Evolutionary conservation across 495 filamentous ascomycete genomes (phyloP).

Genomic region (Penicillium paradoxum): DNA sequence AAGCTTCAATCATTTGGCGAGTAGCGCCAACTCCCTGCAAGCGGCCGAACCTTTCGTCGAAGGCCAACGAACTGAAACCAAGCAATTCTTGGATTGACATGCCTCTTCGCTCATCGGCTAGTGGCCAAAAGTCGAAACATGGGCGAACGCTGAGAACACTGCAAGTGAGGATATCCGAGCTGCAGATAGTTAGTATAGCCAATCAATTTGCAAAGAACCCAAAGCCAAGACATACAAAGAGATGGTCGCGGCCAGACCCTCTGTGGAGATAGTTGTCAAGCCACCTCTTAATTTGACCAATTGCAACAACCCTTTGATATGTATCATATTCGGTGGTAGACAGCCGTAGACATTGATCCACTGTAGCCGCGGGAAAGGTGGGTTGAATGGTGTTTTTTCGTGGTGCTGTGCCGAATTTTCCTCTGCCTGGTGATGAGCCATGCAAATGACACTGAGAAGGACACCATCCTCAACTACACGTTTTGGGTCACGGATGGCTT

Average conservation of each 20-base stretch:
- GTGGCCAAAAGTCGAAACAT: conserved; percentile 32
- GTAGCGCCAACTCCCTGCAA: conserved; percentile 31
- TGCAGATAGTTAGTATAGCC: conserved; percentile 12
- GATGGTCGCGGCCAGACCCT: conserved; percentile 29
- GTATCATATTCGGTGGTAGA: conserved; percentile 34
- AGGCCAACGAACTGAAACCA: conserved; percentile 19
- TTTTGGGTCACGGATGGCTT: conserved; percentile 27
- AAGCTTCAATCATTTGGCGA: conserved; percentile 25
- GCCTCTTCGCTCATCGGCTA: conserved; percentile 18
- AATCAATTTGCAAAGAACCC: background rate
- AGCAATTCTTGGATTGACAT: conserved; percentile 25
- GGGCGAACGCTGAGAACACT: conserved; percentile 26
- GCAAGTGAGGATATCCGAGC: conserved; percentile 36
- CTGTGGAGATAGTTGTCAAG: conserved; percentile 26
- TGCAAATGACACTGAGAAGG: conserved; percentile 37
- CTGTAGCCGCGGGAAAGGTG: conserved; percentile 38
- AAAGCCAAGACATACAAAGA: conserved; percentile 29
- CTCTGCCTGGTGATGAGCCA: conserved; percentile 37
- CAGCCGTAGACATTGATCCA: conserved; percentile 42
- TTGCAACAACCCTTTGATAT: conserved; percentile 33
- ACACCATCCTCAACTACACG: conserved; percentile 34
- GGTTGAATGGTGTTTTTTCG: conserved; percentile 28
- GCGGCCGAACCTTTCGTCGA: conserved; percentile 25
- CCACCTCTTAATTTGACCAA: conserved; percentile 36
- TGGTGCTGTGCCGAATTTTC: conserved; percentile 7